Conservation (phyloP, 805 yeast species). For the Naumovozyma dairenensis region DNA sequence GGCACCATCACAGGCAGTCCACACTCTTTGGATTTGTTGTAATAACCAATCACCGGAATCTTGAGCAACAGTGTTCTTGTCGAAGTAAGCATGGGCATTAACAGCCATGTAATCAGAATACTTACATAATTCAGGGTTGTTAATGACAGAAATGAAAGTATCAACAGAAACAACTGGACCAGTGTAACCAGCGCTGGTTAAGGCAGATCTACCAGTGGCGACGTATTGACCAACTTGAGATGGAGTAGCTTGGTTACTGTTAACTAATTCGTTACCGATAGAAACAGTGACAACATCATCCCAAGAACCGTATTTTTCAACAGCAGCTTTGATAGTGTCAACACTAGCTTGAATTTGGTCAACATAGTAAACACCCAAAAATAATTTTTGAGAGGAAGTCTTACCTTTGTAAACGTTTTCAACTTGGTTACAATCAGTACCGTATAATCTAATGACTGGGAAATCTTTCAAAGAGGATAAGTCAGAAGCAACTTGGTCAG, state of each 20-base stretch:
- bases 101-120: conserved; percentile 88
- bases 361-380: conserved; percentile 63
- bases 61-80: conserved; percentile 65
- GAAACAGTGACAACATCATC: conserved; percentile 66
- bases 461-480: conserved; percentile 42
- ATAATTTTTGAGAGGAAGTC: conserved; percentile 52
- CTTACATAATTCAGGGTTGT: conserved; percentile 88
- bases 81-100: conserved; percentile 97
- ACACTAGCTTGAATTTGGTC: conserved; percentile 46
- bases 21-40: conserved; percentile 83
- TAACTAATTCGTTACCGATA: conserved; percentile 96
- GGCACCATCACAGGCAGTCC: conserved; percentile 66
- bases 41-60: conserved; percentile 88
- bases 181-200: conserved; percentile 72
- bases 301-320: conserved; percentile 65
- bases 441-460: conserved; percentile 66
- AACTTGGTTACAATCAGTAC: conserved; percentile 81
- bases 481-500: conserved; percentile 50
- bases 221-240: conserved; percentile 60
- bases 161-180: conserved; percentile 94
- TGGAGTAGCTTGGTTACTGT: conserved; percentile 69
- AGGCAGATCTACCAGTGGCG: conserved; percentile 57
- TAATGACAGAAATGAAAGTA: conserved; percentile 88
- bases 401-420: conserved; percentile 60
- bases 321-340: conserved; percentile 47